Evolutionary conservation across 306 rosid genomes (phyloP).

Genomic region (Quercus glauca): DNA sequence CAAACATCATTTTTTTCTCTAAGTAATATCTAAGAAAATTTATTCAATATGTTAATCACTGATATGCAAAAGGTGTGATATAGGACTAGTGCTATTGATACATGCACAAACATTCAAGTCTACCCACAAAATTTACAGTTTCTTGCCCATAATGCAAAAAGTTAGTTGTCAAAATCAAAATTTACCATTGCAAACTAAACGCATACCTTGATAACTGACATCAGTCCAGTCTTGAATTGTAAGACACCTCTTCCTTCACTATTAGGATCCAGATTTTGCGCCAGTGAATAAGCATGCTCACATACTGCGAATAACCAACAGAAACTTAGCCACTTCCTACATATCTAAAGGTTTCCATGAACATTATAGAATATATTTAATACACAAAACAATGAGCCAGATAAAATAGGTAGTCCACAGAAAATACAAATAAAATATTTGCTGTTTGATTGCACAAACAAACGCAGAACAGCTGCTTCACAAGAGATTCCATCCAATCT

Average conservation of each 20-base stretch:
- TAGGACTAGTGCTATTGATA: conserved; percentile 7
- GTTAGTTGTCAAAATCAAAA: not conserved
- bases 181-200: not conserved
- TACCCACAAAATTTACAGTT: not conserved
- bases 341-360: not conserved
- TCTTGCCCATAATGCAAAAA: not conserved
- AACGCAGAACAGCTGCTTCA: too few species aligned
- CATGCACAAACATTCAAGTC: not conserved
- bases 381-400: not conserved
- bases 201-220: conserved; percentile 93
- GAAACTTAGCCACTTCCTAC: conserved; percentile 3
- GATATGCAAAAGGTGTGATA: conserved; percentile 1
- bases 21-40: not conserved
- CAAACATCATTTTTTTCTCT: too few species aligned
- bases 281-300: conserved; percentile 89
- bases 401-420: not conserved
- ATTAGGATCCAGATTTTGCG: conserved; percentile 89
- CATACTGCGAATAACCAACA: conserved; percentile 62
- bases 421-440: too few species aligned
- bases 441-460: too few species aligned
- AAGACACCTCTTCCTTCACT: conserved; percentile 98
- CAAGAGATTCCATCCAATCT: too few species aligned
- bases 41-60: not conserved
- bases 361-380: not conserved
- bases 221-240: conserved; percentile 95